These are phyloP conservation scores for Hypsizygus marmoreus DNA, from an alignment of 768 basidiomycete species.

Conservation along the genomic window DNA sequence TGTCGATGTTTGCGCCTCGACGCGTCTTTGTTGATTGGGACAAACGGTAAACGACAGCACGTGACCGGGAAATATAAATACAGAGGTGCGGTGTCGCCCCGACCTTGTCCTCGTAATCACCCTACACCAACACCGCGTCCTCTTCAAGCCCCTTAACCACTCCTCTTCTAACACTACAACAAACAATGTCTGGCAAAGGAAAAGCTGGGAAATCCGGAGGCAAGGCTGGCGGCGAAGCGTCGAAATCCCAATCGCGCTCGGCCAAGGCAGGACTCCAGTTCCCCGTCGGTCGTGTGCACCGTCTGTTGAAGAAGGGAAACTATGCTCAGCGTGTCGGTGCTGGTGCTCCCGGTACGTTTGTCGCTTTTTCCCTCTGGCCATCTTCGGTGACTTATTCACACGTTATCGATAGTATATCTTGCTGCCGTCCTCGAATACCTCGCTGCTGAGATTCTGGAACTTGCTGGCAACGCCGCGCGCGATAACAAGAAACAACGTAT, in stretches of 20 bases:
- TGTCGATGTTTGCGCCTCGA: constrained; percentile 44
- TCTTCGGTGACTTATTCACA: neutral
- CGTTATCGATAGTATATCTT: constrained; percentile 64
- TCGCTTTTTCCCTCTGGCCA: neutral
- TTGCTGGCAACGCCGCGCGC: constrained; percentile 84
- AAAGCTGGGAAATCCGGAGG: constrained; percentile 49
- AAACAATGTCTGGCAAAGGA: constrained; percentile 54
- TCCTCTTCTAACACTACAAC: constrained; percentile 17
- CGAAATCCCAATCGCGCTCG: constrained; percentile 69
- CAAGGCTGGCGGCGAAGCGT: constrained; percentile 45
- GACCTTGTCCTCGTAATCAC: constrained; percentile 15
- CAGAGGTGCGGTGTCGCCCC: constrained; percentile 8
- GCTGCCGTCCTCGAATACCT: constrained; percentile 92
- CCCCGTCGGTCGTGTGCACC: constrained; percentile 91
- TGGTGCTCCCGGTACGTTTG: constrained; percentile 74
- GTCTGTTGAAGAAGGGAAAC: constrained; percentile 86
- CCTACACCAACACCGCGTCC: constrained; percentile 13
- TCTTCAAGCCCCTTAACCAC: constrained; percentile 8
- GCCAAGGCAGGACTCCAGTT: constrained; percentile 79
- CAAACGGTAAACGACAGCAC: constrained; percentile 16
- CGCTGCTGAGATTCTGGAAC: constrained; percentile 90
- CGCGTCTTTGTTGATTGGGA: constrained; percentile 39
- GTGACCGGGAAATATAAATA: constrained; percentile 38
- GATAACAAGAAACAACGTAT: constrained; percentile 94
- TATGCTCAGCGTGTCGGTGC: constrained; percentile 88